Evolutionary conservation across 495 filamentous ascomycete species (phyloP).

Genomic region (Peziza echinospora): DNA sequence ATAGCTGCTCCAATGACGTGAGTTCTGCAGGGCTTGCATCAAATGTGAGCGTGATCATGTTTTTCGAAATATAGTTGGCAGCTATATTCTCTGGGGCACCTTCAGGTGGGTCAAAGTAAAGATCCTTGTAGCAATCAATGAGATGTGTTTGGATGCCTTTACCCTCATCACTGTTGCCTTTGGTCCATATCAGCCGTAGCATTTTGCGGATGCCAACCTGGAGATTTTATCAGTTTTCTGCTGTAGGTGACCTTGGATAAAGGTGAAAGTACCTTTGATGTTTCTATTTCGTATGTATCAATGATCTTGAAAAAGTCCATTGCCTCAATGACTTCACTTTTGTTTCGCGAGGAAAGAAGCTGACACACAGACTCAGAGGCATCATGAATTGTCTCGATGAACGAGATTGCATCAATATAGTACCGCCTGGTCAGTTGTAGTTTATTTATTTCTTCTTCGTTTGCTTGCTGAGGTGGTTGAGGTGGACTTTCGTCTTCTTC

Average conservation of each 20-base stretch:
- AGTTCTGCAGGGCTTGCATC: constrained; percentile 83
- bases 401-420: constrained; percentile 75
- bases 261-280: constrained; percentile 40
- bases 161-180: constrained; percentile 95
- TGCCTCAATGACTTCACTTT: constrained; percentile 92
- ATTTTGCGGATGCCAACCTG: constrained; percentile 64
- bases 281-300: constrained; percentile 86
- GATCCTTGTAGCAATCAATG: constrained; percentile 85
- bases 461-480: constrained; percentile 25
- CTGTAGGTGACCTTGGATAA: too few relatives aligned
- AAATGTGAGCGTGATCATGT: constrained; percentile 97
- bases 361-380: constrained; percentile 60
- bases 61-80: constrained; percentile 86
- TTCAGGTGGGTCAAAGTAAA: constrained; percentile 89
- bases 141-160: constrained; percentile 94
- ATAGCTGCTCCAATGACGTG: constrained; percentile 80
- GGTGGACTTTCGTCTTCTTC: constrained; percentile 27
- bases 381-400: constrained; percentile 80
- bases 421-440: constrained; percentile 74
- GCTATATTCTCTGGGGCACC: constrained; percentile 71
- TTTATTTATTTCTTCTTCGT: constrained; percentile 60
- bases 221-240: background rate
- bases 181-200: constrained; percentile 95
- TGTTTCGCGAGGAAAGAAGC: constrained; percentile 79
- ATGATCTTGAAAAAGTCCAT: constrained; percentile 96